Evolutionary conservation across 2,329 filamentous ascomycete species (phyloP), one percentile per base, ranked within the genome.

Genomic region (Pyrenochaeta sp.): DNA sequence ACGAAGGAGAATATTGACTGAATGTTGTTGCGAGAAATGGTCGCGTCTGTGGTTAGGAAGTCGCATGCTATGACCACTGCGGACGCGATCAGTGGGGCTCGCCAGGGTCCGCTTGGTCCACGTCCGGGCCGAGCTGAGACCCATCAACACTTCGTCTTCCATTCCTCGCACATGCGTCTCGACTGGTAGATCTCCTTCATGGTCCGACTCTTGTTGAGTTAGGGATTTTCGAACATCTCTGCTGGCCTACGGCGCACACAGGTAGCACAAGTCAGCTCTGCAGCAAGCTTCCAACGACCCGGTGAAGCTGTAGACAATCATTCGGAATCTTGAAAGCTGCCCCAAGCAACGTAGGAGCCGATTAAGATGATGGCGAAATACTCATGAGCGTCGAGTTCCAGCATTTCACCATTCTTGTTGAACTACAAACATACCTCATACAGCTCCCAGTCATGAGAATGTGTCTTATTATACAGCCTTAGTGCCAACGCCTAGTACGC

Each of bases 21-120:
- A 50, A 40, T 52, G 56, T 55, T 68, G 62, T 67, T 64, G 62
- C 56, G 57, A 49, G 30, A 42, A 30, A 15, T 44, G 40, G 68
- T 64, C 67, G 67, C 68, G 68, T 64, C 59, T 56, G 46, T 58
- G 64, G 64, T 65, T 61, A 59, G 58, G 54, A 63, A 60, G 58
- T 62, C 42, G 56, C 60, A 68, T 56, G 50, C 52, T 56, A 59
- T 39, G 56, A 42, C 63, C 58, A 58, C 47, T 49, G 24, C 32
- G 39, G 53, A 57, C 64, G 64, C 64, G 62, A 63, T 59, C 61
- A 59, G 54, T 54, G 54, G 59, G 47, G 59, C 27, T 13, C 34
- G 50, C 46, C 56, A 63, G 64, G 62, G 62, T 65, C 62, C 58
- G 57, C 42, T 27, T 44, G 54, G 58, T 55, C 36, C 10, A 27